Base-by-base conservation (phyloP, 2,329 filamentous ascomycete genomes). In the Pseudogymnoascus sp. region DNA sequence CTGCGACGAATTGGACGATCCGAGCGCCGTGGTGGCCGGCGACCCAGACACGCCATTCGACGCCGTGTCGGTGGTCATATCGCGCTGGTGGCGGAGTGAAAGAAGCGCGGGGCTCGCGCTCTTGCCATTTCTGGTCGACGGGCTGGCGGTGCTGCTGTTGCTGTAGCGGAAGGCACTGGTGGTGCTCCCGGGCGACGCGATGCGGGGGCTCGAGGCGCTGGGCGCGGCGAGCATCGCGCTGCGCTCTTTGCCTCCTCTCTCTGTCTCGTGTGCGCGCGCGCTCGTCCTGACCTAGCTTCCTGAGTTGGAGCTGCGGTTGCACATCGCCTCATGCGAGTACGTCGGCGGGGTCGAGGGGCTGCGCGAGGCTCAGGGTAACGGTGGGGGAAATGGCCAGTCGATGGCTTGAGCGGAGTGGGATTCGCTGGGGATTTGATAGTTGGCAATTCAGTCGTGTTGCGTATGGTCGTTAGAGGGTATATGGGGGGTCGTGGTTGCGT, bases 281-380 rank as follows among this genome's bases (percentile, higher is more conserved):
- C 49, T 55, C 49, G 49, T 55, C 49, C 49, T 55, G 29, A 12
- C 49, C 49, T 55, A 55, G 11, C 49, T 55, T 55, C 49, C 49
- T 55, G 49, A 33, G 19, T 8, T 55, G n/a, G 49, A 55, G 49
- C 49, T 55, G 49, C 4, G 49, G 29, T 55, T 55, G 49, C 49
- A 55, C 49, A 55, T 55, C 49, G 29, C 49, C 49, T 55, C 49
- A 29, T 33, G 49, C n/a, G 26, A 55, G 49, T 33, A 55, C 45
- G 16, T 55, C 29, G 49, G 49, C 49, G 49, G 49, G 45, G 45
- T 55, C 26, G 45, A 55, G 26, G 26, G 16, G 49, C 29, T 55
- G 49, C n/a, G 49, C 49, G 49, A 55, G 49, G 49, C 49, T 55
- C 49, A 55, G 16, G 16, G 49, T 7, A 26, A 26, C 49, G 49